Conservation (phyloP, 192 early-diverging fungal genomes). For the Coemansia sp. region DNA sequence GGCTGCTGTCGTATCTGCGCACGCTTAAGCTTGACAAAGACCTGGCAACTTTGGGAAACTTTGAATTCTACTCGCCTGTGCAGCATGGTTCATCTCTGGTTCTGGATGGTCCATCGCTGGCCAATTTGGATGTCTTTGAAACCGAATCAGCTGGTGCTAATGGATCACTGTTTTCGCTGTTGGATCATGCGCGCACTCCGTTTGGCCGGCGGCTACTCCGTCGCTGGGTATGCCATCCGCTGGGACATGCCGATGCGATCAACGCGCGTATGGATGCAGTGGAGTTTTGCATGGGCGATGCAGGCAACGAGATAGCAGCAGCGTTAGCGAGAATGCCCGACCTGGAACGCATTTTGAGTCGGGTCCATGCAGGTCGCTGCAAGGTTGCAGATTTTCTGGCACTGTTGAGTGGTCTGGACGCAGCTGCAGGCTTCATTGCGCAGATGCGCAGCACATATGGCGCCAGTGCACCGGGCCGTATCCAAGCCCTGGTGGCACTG, state of each 20-base stretch:
- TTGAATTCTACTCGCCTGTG: slow-evolving; percentile 81
- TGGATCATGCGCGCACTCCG: slow-evolving; percentile 83
- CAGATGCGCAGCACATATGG: slow-evolving; percentile 11
- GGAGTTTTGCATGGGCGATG: slow-evolving; percentile 70
- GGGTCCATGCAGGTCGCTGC: slow-evolving; percentile 84
- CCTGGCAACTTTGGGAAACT: slow-evolving; percentile 80
- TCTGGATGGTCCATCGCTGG: slow-evolving; percentile 89
- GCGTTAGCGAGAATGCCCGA: slow-evolving; percentile 67
- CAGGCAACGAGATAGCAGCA: slow-evolving; percentile 51
- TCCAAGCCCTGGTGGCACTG: slow-evolving; percentile 20
- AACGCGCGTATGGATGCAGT: slow-evolving; percentile 83
- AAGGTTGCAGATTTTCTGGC: slow-evolving; percentile 80
- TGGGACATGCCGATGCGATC: slow-evolving; percentile 66
- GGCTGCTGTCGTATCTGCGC: slow-evolving; percentile 83
- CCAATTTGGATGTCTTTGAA: slow-evolving; percentile 90
- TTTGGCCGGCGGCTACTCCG: slow-evolving; percentile 82
- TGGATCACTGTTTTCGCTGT: slow-evolving; percentile 73
- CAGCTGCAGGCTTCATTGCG: slow-evolving; percentile 27
- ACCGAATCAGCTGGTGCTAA: slow-evolving; percentile 67
- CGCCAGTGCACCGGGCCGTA: slow-evolving; percentile 12
- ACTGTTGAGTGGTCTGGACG: slow-evolving; percentile 60
- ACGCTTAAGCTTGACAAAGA: slow-evolving; percentile 85
- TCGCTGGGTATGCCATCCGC: slow-evolving; percentile 87
- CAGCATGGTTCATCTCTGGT: slow-evolving; percentile 70
- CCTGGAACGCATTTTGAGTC: slow-evolving; percentile 84